Percentiles rank a stretch among this genome's conserved stretches.
Conservation (phyloP, 192 early-diverging fungal genomes). For the Haplosporangium gracile region DNA sequence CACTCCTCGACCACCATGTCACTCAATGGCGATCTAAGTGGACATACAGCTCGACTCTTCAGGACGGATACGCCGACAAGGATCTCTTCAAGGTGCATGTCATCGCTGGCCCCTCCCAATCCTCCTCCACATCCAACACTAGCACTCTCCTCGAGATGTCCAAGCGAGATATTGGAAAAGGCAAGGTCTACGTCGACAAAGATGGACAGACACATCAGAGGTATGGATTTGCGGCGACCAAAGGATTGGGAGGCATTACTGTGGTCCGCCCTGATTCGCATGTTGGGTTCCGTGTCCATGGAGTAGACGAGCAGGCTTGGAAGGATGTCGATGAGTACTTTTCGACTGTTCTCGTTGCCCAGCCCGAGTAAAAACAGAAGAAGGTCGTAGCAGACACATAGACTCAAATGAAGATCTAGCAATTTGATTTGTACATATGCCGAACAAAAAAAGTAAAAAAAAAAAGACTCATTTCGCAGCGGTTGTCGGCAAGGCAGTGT, state of each 20-base stretch:
- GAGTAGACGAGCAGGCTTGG: constrained; percentile 24
- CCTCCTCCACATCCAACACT: neutral
- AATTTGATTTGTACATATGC: too few relatives aligned
- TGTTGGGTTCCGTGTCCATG: constrained; percentile 35
- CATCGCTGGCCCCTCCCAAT: constrained; percentile 5
- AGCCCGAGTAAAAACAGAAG: neutral
- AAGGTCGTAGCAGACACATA: neutral
- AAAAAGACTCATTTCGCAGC: too few relatives aligned
- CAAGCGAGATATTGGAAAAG: constrained; percentile 8
- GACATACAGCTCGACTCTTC: constrained; percentile 11
- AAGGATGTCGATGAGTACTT: constrained; percentile 40
- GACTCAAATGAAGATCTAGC: too few relatives aligned
- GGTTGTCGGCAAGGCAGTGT: too few relatives aligned
- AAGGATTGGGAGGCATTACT: constrained; percentile 17
- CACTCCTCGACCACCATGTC: neutral
- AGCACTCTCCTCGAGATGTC: neutral
- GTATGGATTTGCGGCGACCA: constrained; percentile 20
- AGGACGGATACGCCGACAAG: neutral
- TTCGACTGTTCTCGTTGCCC: neutral
- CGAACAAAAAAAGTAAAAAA: too few relatives aligned
- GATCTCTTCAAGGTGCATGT: constrained; percentile 40
- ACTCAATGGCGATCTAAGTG: constrained; percentile 27
- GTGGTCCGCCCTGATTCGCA: constrained; percentile 34
- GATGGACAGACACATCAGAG: constrained; percentile 10
- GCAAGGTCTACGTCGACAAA: constrained; percentile 12